Evolutionary conservation across 257 asterid genomes (phyloP), one percentile per base, ranked within the genome.

Genomic region (Cynanchum wilfordii): DNA sequence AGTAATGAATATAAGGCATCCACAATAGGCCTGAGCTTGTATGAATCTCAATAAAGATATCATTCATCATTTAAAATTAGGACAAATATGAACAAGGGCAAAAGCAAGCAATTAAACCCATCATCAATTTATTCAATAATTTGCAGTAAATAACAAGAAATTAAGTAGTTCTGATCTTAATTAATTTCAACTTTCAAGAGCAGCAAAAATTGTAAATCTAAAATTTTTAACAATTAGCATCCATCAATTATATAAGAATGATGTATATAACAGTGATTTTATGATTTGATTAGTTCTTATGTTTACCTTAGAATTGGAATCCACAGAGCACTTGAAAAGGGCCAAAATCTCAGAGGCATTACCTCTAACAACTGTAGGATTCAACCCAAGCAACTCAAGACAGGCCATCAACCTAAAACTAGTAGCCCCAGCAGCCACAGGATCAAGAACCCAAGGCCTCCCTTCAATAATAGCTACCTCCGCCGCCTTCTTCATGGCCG

Each of bases 391-490:
- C 73, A 94, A 68, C 63, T 91, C 97, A 82, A 86, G 74, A 69
- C 99, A 91, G 20, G 97, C 92, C 69, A 55, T 82, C 66, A 94
- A 76, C 82, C 98, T 86, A 83, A 86, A 89, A 80, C 82, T 75
- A 29, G 96, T 78, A 69, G 93, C 88, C 1, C 98, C 97, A 29
- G 96, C 96, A 0, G 97, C 98, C 15, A 88, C 98, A 2, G 98
- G 98, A 79, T 94, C 97, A 66, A 94, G 87, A 19, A 94, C 96
- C 98, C 98, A 94, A n/a, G 97, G 97, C 85, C 78, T 88, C 27
- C 76, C 64, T 15, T 66, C 66, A 52, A 73, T 74, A 25, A 82
- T 81, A 3, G 96, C 97, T 11, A 88, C 86, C 73, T 79, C 78
- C 20, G 85, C 96, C 0, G 97, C 97, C 72, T 64, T 30, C 82